phyloP scores from a whole-genome alignment of 2,329 filamentous ascomycete genomes.

The Chaetoscypha palmicola region DNA sequence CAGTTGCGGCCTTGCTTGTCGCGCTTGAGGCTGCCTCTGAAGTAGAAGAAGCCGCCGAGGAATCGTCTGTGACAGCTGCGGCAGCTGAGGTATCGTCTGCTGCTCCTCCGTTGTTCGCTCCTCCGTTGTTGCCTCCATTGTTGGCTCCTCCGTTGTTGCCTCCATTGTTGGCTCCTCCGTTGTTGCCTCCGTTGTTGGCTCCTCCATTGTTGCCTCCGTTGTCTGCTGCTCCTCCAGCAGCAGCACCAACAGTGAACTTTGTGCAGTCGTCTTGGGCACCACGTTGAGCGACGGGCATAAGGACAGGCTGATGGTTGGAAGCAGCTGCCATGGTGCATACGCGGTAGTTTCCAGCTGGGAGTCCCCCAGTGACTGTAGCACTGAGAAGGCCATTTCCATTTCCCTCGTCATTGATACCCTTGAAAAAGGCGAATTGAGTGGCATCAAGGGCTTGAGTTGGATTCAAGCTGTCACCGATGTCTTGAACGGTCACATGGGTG shows the following conservation, averaged over 20 bases:
- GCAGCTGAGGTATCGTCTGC: neutral
- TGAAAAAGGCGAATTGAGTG: slow-evolving; percentile 35
- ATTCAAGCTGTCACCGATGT: slow-evolving; percentile 30
- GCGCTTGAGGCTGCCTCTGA: neutral
- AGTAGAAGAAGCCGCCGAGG: slow-evolving; percentile 2
- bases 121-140: neutral
- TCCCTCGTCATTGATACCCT: slow-evolving; percentile 36
- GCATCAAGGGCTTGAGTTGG: slow-evolving; percentile 29
- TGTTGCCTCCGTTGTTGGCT: slow-evolving; percentile 11
- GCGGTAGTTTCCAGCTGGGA: slow-evolving; percentile 37
- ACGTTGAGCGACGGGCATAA: slow-evolving; percentile 39
- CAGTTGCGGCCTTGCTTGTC: neutral
- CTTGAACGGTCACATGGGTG: slow-evolving; percentile 35
- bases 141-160: slow-evolving; percentile 13
- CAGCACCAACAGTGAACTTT: slow-evolving; percentile 35
- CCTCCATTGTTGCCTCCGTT: neutral
- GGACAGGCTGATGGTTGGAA: slow-evolving; percentile 37
- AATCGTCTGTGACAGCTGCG: neutral
- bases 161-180: slow-evolving; percentile 19
- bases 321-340: slow-evolving; percentile 39
- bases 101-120: neutral
- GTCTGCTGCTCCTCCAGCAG: slow-evolving; percentile 4
- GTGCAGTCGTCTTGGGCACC: slow-evolving; percentile 40
- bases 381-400: slow-evolving; percentile 34
- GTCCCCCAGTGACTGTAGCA: slow-evolving; percentile 34